These are phyloP conservation scores for Boletus eberwhitei DNA, from an alignment of 768 basidiomycete species.

Conservation along the genomic window DNA sequence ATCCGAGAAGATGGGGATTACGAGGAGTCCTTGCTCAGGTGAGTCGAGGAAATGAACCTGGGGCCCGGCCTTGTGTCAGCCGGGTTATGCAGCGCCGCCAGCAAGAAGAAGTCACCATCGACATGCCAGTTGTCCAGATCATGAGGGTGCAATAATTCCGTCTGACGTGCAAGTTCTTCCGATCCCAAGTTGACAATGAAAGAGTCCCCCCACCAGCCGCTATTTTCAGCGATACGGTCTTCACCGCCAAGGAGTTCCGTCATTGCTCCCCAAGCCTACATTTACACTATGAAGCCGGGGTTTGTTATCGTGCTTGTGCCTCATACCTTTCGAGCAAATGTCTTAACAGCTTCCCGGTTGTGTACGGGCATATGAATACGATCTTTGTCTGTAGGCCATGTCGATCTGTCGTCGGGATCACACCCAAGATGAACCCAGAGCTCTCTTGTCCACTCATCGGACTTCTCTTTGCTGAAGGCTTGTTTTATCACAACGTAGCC, in stretches of 20 bases:
- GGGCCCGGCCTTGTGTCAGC: background rate
- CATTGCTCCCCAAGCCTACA: slow-evolving; percentile 1
- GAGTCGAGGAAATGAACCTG: slow-evolving; percentile 13
- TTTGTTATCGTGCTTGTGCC: background rate
- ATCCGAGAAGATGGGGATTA: slow-evolving; percentile 10
- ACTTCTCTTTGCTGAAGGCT: slow-evolving; percentile 51
- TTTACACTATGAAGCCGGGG: background rate
- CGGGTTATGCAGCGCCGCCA: background rate
- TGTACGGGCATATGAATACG: slow-evolving; percentile 57
- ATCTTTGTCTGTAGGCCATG: slow-evolving; percentile 45
- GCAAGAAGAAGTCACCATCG: slow-evolving; percentile 5
- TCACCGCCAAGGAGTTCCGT: slow-evolving; percentile 6
- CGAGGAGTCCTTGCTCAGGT: slow-evolving; percentile 1
- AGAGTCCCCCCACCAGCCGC: slow-evolving; percentile 1
- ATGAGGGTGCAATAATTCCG: background rate
- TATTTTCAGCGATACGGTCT: background rate
- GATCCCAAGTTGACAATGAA: slow-evolving; percentile 12
- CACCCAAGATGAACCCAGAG: slow-evolving; percentile 53
- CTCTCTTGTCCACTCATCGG: slow-evolving; percentile 45
- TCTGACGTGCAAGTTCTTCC: slow-evolving; percentile 3
- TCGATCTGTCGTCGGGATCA: slow-evolving; percentile 51
- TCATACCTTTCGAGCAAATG: slow-evolving; percentile 50
- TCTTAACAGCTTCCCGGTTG: slow-evolving; percentile 36
- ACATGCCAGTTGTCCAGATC: slow-evolving; percentile 3
- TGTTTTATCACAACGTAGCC: slow-evolving; percentile 53